Conservation (phyloP, 208 protist genomes). For the Crithidia expoeki region DNA sequence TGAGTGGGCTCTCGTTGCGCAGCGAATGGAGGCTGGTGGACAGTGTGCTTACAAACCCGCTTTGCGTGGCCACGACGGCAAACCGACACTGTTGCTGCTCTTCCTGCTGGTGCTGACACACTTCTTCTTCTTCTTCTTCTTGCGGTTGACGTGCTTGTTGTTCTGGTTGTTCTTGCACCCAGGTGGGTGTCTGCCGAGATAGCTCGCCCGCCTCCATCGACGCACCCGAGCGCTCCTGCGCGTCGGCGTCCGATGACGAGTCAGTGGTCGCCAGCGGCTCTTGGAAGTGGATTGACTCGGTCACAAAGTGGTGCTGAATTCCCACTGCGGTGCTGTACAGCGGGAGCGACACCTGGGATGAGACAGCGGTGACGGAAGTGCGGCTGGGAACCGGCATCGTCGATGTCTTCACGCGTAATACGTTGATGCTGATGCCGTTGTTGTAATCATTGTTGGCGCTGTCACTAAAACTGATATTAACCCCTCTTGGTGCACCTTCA, state of each 20-base stretch:
- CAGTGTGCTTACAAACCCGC: neutral
- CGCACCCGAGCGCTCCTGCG: neutral
- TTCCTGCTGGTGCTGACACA: conserved; percentile 1
- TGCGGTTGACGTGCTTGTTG: neutral
- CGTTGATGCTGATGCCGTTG: neutral
- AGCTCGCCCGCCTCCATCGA: neutral
- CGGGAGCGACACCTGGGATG: neutral
- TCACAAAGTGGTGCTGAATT: neutral
- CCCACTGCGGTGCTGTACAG: neutral
- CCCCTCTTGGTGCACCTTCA: too few relatives aligned
- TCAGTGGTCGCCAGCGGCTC: conserved; percentile 5
- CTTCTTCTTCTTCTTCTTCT: too few relatives aligned
- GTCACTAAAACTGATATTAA: too few relatives aligned
- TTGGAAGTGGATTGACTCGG: conserved; percentile 2
- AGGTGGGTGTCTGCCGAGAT: neutral
- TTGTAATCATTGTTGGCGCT: neutral
- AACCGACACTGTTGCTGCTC: neutral
- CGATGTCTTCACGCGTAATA: neutral
- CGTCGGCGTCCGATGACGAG: neutral
- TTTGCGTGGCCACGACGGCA: neutral
- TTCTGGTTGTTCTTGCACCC: neutral
- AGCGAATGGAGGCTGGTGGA: neutral
- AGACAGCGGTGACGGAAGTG: neutral
- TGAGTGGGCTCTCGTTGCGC: conserved; percentile 9
- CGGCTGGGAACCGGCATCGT: neutral